A percentile compares a stretch with the other conserved stretches of the same genome.
Evolutionary conservation across 1,284 basidiomycete genomes (phyloP).

Genomic region (Wallemia mellicola): DNA sequence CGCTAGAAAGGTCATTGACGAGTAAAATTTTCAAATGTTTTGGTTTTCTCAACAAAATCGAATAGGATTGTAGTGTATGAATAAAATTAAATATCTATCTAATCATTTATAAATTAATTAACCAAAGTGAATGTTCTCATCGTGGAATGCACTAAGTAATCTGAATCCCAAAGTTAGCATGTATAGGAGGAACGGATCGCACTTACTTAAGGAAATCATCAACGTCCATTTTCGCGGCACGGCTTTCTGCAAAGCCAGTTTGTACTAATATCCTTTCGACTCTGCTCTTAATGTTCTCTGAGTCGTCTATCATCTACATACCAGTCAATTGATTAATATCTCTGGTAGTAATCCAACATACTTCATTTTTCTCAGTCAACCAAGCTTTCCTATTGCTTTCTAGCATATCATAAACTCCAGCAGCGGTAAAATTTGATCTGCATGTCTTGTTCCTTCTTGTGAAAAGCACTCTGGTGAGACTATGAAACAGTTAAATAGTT

Average conservation of each 20-base stretch:
- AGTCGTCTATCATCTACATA: constrained; percentile 36
- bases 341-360: constrained; percentile 15
- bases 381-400: constrained; percentile 87
- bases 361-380: constrained; percentile 51
- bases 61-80: background rate
- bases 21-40: background rate
- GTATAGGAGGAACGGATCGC: background rate
- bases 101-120: constrained; percentile 10
- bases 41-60: constrained; percentile 1
- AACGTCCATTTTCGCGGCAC: constrained; percentile 56
- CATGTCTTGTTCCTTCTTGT: constrained; percentile 68
- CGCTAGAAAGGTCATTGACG: background rate
- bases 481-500: background rate
- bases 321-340: background rate
- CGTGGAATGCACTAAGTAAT: constrained; percentile 46
- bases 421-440: constrained; percentile 61
- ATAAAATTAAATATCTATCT: background rate
- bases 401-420: constrained; percentile 77
- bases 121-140: constrained; percentile 50
- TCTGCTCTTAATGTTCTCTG: constrained; percentile 34
- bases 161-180: constrained; percentile 13
- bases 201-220: constrained; percentile 48
- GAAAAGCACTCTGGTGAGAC: constrained; percentile 58
- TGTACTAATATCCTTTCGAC: constrained; percentile 46
- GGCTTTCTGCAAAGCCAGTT: constrained; percentile 31